phyloP scores from a whole-genome alignment of 306 rosid genomes.

The Cucurbita maxima region DNA sequence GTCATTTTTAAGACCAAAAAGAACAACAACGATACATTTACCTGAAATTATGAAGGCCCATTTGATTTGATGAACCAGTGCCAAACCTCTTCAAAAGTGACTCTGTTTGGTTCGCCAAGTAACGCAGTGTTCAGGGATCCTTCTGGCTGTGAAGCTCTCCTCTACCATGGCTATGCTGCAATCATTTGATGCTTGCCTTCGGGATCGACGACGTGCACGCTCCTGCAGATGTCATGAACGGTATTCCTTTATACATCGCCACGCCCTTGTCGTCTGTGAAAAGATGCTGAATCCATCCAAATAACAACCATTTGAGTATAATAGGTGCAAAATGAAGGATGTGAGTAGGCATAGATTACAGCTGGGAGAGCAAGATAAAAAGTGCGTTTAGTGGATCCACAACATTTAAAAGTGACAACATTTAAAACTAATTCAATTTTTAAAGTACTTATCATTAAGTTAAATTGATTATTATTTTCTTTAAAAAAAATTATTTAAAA shows the following conservation, averaged over 20 bases:
- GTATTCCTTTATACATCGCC: conserved; percentile 83
- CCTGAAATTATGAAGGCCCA: background rate
- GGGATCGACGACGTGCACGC: conserved; percentile 69
- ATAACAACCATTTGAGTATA: background rate
- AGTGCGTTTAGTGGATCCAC: too few species aligned
- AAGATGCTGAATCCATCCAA: conserved; percentile 58
- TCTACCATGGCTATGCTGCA: background rate
- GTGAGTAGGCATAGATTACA: background rate
- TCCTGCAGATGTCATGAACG: conserved; percentile 83
- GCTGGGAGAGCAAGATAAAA: too few species aligned
- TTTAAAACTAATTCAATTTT: background rate
- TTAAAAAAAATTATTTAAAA: too few species aligned
- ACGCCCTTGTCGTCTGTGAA: conserved; percentile 74
- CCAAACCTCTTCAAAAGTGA: background rate
- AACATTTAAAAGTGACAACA: background rate
- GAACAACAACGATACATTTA: background rate
- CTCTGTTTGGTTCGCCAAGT: background rate
- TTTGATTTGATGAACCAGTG: background rate
- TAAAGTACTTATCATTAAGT: background rate
- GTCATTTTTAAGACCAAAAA: background rate
- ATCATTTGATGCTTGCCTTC: conserved; percentile 54
- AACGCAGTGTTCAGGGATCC: background rate
- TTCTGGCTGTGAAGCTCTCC: background rate
- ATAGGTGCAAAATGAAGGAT: background rate
- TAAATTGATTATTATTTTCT: too few species aligned